A percentile compares a stretch with the other conserved stretches of the same genome.
phyloP scores from a whole-genome alignment of 2,329 filamentous ascomycete species.

The Aspergillus fumigatiaffinis region DNA sequence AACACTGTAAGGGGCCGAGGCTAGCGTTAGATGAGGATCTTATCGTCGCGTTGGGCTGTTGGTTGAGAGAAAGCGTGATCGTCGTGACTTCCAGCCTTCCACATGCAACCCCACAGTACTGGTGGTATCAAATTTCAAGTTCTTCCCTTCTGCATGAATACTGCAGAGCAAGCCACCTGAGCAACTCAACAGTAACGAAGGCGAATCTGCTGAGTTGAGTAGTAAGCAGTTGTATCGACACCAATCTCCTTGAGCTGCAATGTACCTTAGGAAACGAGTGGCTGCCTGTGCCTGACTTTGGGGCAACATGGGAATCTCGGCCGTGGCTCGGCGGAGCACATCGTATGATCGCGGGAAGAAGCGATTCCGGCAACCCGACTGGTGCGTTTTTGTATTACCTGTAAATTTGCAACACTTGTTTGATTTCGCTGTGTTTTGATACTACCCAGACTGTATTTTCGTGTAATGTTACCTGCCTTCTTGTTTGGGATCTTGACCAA shows the following conservation, averaged over 20 bases:
- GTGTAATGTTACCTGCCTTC: too few relatives aligned
- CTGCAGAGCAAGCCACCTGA: neutral
- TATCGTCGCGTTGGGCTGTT: constrained; percentile 15
- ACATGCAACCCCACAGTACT: neutral
- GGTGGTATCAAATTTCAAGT: neutral
- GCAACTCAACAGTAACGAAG: neutral
- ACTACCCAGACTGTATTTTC: too few relatives aligned
- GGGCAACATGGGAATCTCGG: neutral
- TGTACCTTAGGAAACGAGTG: neutral
- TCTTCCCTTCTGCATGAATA: neutral
- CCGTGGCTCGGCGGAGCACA: constrained; percentile 1
- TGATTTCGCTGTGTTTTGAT: too few relatives aligned
- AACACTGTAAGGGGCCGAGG: neutral
- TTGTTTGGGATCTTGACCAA: too few relatives aligned
- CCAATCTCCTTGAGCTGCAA: neutral
- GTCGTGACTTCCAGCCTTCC: neutral
- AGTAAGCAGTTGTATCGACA: neutral
- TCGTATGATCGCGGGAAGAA: constrained; percentile 32
- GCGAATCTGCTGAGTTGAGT: neutral
- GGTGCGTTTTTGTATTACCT: neutral
- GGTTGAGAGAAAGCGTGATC: neutral
- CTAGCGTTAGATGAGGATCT: constrained; percentile 5
- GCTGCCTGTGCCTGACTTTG: neutral
- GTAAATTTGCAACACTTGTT: too few relatives aligned
- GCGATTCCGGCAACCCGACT: constrained; percentile 25